Evolutionary conservation across 768 basidiomycete species (phyloP).

Genomic region (Trametes gibbosa): DNA sequence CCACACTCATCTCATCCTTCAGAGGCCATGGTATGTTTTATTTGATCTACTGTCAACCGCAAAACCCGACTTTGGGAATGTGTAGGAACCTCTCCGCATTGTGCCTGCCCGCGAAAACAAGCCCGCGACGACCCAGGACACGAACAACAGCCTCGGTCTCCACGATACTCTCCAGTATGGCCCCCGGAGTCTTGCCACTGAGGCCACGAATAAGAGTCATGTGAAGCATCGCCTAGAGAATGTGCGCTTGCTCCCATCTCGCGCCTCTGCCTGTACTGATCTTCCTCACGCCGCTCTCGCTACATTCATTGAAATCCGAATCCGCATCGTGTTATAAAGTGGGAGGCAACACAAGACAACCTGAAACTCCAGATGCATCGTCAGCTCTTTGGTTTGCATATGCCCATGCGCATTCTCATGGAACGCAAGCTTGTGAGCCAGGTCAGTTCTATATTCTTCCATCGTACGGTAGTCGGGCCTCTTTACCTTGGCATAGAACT

Average conservation of each 20-base stretch:
- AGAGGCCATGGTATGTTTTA: background rate
- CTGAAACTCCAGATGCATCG: slow-evolving; percentile 82
- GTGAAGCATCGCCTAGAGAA: slow-evolving; percentile 74
- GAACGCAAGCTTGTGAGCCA: slow-evolving; percentile 82
- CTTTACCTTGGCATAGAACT: slow-evolving; percentile 42
- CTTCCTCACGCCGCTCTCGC: background rate
- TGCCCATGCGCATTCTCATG: slow-evolving; percentile 89
- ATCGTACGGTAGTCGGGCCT: background rate
- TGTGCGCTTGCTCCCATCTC: slow-evolving; percentile 41
- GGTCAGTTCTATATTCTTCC: slow-evolving; percentile 42
- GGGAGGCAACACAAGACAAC: slow-evolving; percentile 92
- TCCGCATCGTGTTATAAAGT: slow-evolving; percentile 46
- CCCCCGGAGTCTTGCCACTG: slow-evolving; percentile 73
- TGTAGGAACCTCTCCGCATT: slow-evolving; percentile 55
- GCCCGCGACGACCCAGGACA: slow-evolving; percentile 64
- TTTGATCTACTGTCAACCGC: background rate
- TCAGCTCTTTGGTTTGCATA: slow-evolving; percentile 81
- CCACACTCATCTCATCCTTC: background rate
- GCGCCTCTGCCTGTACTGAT: background rate
- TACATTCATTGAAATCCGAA: background rate
- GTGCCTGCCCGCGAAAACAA: slow-evolving; percentile 56
- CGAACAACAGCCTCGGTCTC: slow-evolving; percentile 71
- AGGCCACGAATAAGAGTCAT: slow-evolving; percentile 58
- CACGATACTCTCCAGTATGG: slow-evolving; percentile 91
- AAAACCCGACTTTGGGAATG: too few species aligned